Evolutionary conservation across 495 filamentous ascomycete species (phyloP), one percentile per base, ranked within the genome.

Genomic region (Penicillium goetzii): DNA sequence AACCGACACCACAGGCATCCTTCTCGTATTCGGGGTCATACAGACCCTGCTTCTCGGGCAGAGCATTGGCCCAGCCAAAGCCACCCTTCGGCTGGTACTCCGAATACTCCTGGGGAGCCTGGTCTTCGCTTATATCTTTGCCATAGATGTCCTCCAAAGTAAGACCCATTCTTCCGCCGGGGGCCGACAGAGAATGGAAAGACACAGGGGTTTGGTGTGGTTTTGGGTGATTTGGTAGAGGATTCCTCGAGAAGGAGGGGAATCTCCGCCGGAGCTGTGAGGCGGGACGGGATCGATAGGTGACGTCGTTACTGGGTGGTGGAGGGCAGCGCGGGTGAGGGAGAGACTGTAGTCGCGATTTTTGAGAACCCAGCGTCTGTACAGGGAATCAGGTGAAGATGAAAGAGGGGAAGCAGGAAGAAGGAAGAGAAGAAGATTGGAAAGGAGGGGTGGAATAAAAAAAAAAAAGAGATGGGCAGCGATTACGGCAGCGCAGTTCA

Each of bases 1-100:
- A 99, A 72, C 95, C 96, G 68, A 99, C 95, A 89, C 95, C 95
- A 74, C 95, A 99, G 50, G 95, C 92, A 93, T 99, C 95, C 78
- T 99, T 99, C 78, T 99, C 95, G 59, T 95, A 88, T 72, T 89
- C 87, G 58, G 95, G 95, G 77, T 98, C 93, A 74, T 99, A 99
- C 34, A 99, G 87, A 80, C 94, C 95, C 88, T 98, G 96, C 85
- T 94, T 94, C 83, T 96, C 87, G 62, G 95, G 95, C 68, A 99
- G 84, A 73, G 94, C 88, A 67, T 93, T 90, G 58, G 95, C 95
- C 95, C 95, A 99, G 74, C 96, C 97, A 78, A 79, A 81, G 67
- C 84, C 84, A 74, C 97, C 92, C 76, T 95, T 91, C 40, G 92
- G 88, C 75, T 97, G 89, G 78, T 97, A 97, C 68, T 91, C 85